These are phyloP conservation scores for Naegleria lovaniensis DNA, from an alignment of 208 protist species.

Conservation along the genomic window DNA sequence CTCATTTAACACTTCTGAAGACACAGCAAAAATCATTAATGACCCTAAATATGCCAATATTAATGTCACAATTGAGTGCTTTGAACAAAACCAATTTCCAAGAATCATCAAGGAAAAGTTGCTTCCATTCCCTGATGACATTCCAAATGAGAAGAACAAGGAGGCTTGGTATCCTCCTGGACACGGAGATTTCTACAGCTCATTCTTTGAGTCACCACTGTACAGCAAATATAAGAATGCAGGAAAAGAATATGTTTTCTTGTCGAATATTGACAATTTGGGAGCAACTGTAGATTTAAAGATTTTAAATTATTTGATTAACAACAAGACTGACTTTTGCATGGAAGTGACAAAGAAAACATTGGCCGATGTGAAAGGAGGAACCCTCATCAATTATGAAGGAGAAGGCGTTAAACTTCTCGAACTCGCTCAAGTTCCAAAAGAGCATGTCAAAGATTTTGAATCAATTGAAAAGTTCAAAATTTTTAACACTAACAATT, in stretches of 20 bases:
- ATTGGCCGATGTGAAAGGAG: slow-evolving; percentile 72
- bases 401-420: slow-evolving; percentile 55
- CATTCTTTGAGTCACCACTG: slow-evolving; percentile 75
- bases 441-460: slow-evolving; percentile 68
- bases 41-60: slow-evolving; percentile 51
- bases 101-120: slow-evolving; percentile 60
- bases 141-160: background rate
- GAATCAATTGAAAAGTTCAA: slow-evolving; percentile 90
- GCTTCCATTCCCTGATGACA: slow-evolving; percentile 46
- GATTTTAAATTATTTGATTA: slow-evolving; percentile 74
- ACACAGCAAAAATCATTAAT: slow-evolving; percentile 63
- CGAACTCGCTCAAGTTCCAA: slow-evolving; percentile 73
- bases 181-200: slow-evolving; percentile 96
- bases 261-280: slow-evolving; percentile 99
- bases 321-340: slow-evolving; percentile 66
- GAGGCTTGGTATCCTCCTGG: slow-evolving; percentile 78
- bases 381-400: slow-evolving; percentile 65
- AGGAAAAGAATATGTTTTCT: slow-evolving; percentile 93
- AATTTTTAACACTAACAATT: slow-evolving; percentile 99
- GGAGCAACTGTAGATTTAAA: slow-evolving; percentile 74
- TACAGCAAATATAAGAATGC: slow-evolving; percentile 63
- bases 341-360: slow-evolving; percentile 86
- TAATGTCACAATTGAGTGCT: slow-evolving; percentile 54
- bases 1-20: slow-evolving; percentile 91
- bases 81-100: slow-evolving; percentile 67